Conservation (phyloP, 805 yeast species). For the Clavispora phyllophila region DNA sequence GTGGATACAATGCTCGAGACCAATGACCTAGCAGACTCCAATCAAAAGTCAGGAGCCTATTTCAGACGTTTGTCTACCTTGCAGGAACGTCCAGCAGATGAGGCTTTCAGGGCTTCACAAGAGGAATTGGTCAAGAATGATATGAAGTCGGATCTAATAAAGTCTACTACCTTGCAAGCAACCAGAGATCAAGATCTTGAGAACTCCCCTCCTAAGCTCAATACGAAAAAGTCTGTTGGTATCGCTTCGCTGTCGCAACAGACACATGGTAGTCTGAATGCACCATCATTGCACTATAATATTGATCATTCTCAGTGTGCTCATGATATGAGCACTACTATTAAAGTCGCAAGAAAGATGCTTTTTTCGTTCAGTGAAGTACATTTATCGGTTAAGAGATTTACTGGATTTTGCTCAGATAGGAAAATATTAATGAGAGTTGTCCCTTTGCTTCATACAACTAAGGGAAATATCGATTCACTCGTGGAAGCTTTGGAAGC, state of each 20-base stretch:
- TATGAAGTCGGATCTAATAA: neutral
- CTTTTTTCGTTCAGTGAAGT: slow-evolving; percentile 61
- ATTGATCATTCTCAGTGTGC: neutral
- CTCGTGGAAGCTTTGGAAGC: slow-evolving; percentile 54
- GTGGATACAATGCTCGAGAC: slow-evolving; percentile 33
- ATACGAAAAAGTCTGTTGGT: neutral
- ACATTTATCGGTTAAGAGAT: slow-evolving; percentile 52
- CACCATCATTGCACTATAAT: neutral
- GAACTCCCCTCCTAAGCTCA: neutral
- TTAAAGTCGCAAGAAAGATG: slow-evolving; percentile 54
- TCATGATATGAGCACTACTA: slow-evolving; percentile 18
- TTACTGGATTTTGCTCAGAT: slow-evolving; percentile 55
- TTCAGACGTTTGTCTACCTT: slow-evolving; percentile 61
- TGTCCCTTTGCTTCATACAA: slow-evolving; percentile 45
- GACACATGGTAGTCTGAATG: neutral
- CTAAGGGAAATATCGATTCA: slow-evolving; percentile 51
- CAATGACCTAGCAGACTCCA: slow-evolving; percentile 36
- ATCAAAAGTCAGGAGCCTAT: slow-evolving; percentile 55
- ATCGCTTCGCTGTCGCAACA: neutral
- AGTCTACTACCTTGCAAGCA: neutral
- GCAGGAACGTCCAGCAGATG: slow-evolving; percentile 45
- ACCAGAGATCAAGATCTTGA: neutral
- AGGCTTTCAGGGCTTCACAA: slow-evolving; percentile 5
- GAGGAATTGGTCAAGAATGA: neutral
- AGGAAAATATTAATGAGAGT: slow-evolving; percentile 50